Evolutionary conservation across 371 early-diverging fungal species (phyloP), one percentile per base, ranked within the genome.

Genomic region (Haplosporangium sp.): DNA sequence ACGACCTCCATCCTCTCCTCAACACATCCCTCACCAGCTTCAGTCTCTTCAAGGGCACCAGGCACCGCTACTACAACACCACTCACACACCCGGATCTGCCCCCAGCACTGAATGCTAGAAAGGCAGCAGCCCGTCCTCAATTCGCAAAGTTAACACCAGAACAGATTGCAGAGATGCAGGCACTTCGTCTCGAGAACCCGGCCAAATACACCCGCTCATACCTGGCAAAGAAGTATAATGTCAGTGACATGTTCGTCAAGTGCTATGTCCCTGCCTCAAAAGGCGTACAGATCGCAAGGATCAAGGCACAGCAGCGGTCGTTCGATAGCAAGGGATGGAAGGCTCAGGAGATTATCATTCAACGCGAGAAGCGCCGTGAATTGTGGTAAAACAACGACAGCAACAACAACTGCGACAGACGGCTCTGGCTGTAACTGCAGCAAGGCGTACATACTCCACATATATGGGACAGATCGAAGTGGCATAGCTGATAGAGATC

Each of bases 181-280:
- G 55, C 60, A 12, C 65, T 84, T 42, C 68, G 84, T 23, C 50
- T 54, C 45, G 67, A 74, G 67, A 65, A 84, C 66, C 84, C 84
- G 6, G 54, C 51, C 38, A 81, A 79, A 60, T 84, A 81, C 76
- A 82, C 80, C 12, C 76, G 81, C 9, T 74, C 74, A 11, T 62
- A 58, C 36, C 55, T 84, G 48, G 80, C 82, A 55, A 72, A 84
- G 67, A 81, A 81, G 51, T 84, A 67, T 55, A 77, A 77, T 53
- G 77, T 77, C 62, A 71, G 72, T 20, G 72, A 77, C 16, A 55
- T 77, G 67, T 77, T 77, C 48, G 72, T 77, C 64, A 77, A 77
- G 68, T 71, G 72, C 57, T 77, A 59, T 20, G 56, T 77, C 21
- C 77, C 77, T 0, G 64, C 72, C 18, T 67, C 77, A 62, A 71